phyloP scores from a whole-genome alignment of 768 basidiomycete genomes.

The Hortiboletus flavorubellus region DNA sequence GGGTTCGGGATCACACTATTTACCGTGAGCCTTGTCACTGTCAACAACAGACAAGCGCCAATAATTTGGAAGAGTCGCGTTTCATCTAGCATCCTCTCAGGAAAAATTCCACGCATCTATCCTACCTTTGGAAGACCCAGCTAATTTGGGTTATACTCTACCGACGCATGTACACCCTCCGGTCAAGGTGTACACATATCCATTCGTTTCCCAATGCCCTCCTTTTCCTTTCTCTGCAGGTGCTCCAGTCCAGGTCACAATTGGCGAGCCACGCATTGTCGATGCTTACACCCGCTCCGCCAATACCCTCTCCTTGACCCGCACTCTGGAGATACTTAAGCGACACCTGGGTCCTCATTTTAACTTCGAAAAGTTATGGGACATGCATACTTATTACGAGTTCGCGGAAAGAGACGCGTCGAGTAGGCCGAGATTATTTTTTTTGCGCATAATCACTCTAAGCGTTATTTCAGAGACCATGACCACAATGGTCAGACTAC shows the following conservation, averaged over 20 bases:
- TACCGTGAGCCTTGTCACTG: constrained; percentile 26
- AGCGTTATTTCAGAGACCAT: background rate
- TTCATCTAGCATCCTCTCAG: constrained; percentile 38
- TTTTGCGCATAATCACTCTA: background rate
- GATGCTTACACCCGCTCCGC: constrained; percentile 38
- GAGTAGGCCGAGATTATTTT: constrained; percentile 27
- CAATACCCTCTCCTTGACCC: constrained; percentile 35
- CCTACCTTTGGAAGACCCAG: constrained; percentile 22
- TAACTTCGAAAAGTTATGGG: constrained; percentile 45
- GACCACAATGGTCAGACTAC: constrained; percentile 33
- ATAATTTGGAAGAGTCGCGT: constrained; percentile 26
- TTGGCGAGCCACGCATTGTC: constrained; percentile 17
- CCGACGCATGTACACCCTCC: constrained; percentile 28
- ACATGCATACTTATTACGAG: constrained; percentile 45
- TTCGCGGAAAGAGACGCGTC: constrained; percentile 38
- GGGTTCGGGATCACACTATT: constrained; percentile 16
- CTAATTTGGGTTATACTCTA: constrained; percentile 18
- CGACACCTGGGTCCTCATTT: constrained; percentile 41
- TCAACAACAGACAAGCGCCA: background rate
- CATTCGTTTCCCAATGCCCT: constrained; percentile 33
- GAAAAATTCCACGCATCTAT: constrained; percentile 33
- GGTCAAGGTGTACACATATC: constrained; percentile 35
- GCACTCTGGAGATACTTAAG: constrained; percentile 37
- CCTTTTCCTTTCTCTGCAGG: constrained; percentile 37
- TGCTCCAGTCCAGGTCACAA: constrained; percentile 28